These are phyloP conservation scores for Echeveria elegans DNA, from an alignment of 164 flowering plant species.

Conservation along the genomic window DNA sequence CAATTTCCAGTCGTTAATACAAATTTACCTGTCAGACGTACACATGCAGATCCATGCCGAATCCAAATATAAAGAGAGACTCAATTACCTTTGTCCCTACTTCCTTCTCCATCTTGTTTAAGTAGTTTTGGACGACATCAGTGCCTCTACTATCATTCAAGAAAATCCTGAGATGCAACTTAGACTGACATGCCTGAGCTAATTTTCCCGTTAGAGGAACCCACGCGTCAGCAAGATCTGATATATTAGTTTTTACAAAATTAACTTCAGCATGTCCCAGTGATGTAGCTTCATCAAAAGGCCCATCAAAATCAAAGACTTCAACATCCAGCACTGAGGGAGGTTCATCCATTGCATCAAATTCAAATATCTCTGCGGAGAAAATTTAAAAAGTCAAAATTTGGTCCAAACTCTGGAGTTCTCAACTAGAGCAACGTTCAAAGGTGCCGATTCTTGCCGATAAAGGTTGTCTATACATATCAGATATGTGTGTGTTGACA, in stretches of 20 bases:
- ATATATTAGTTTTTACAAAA: conserved; percentile 60
- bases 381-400: background rate
- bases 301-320: conserved; percentile 97
- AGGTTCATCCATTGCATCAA: conserved; percentile 96
- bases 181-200: conserved; percentile 85
- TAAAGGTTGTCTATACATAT: background rate
- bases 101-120: conserved; percentile 87
- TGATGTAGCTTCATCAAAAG: conserved; percentile 82
- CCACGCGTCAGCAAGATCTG: conserved; percentile 83
- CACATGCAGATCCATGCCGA: background rate
- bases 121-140: conserved; percentile 55
- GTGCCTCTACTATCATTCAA: conserved; percentile 67
- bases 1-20: conserved; percentile 8
- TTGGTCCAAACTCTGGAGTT: background rate
- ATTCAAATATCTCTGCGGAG: conserved; percentile 81
- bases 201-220: conserved; percentile 85
- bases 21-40: background rate
- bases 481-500: background rate
- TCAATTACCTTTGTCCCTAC: conserved; percentile 83
- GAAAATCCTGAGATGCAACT: conserved; percentile 75
- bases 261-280: conserved; percentile 86
- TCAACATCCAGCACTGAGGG: conserved; percentile 86
- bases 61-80: conserved; percentile 9
- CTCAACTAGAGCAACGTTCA: background rate
- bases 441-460: background rate